phyloP scores from a whole-genome alignment of 2,329 filamentous ascomycete species.

The Colletotrichum echinochloae region DNA sequence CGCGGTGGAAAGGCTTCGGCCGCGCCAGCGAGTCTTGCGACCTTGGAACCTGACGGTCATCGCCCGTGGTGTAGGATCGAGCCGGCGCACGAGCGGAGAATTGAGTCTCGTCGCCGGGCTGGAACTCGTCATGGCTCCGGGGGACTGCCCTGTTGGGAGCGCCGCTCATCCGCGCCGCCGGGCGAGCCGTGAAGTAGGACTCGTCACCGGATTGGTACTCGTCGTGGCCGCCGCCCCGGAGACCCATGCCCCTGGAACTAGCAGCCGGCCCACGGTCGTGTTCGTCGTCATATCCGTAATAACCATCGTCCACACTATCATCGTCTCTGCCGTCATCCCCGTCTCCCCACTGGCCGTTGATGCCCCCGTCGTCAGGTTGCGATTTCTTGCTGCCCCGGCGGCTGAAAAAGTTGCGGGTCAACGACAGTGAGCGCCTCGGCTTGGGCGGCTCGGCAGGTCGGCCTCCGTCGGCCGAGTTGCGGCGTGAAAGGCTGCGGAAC shows the following conservation, averaged over 20 bases:
- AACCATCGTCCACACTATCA: constrained; percentile 41
- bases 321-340: constrained; percentile 58
- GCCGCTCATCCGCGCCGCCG: constrained; percentile 42
- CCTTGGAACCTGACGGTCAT: constrained; percentile 41
- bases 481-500: constrained; percentile 54
- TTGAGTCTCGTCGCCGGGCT: constrained; percentile 21
- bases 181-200: constrained; percentile 63
- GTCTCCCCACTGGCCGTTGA: constrained; percentile 66
- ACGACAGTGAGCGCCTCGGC: constrained; percentile 70
- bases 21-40: constrained; percentile 29
- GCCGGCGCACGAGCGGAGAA: constrained; percentile 32
- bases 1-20: constrained; percentile 69
- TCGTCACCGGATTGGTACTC: constrained; percentile 70
- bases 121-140: constrained; percentile 28
- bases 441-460: constrained; percentile 50
- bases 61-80: constrained; percentile 46
- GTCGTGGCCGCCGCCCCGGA: constrained; percentile 56
- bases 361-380: constrained; percentile 62
- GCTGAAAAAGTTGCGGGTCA: constrained; percentile 61
- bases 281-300: constrained; percentile 45
- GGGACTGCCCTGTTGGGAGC: constrained; percentile 27
- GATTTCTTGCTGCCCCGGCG: constrained; percentile 56
- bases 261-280: constrained; percentile 39
- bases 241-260: constrained; percentile 42
- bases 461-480: constrained; percentile 52